These are phyloP conservation scores for Phialophora macrospora DNA, from an alignment of 2,329 filamentous ascomycete species.

Conservation along the genomic window DNA sequence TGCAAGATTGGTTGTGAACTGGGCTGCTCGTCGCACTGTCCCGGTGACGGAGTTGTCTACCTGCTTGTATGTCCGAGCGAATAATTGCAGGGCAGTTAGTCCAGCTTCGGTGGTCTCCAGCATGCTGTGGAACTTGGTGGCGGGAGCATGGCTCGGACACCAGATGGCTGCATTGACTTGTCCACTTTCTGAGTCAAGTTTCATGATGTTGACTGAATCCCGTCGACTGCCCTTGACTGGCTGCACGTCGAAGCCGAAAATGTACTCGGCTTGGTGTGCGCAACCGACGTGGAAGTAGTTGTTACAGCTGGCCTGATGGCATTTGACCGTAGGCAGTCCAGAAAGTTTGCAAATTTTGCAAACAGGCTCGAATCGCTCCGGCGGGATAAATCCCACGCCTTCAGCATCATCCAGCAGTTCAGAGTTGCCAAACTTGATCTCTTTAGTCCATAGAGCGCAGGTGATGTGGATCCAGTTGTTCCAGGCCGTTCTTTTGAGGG, in stretches of 20 bases:
- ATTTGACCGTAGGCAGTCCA: conserved; percentile 75
- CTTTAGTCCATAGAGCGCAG: conserved; percentile 88
- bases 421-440: conserved; percentile 89
- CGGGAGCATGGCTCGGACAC: conserved; percentile 77
- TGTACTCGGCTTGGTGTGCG: conserved; percentile 80
- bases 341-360: conserved; percentile 84
- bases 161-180: conserved; percentile 84
- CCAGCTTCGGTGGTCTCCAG: conserved; percentile 73
- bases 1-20: conserved; percentile 55
- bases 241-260: conserved; percentile 85
- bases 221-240: conserved; percentile 87
- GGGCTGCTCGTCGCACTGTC: conserved; percentile 88
- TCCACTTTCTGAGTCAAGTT: conserved; percentile 78
- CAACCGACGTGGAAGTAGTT: conserved; percentile 82
- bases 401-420: conserved; percentile 83
- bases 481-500: conserved; percentile 88
- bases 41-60: conserved; percentile 88
- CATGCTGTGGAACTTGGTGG: conserved; percentile 75
- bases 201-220: conserved; percentile 79
- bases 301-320: conserved; percentile 63
- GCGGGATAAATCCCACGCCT: conserved; percentile 81
- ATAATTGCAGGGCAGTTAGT: conserved; percentile 82
- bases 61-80: conserved; percentile 88
- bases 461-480: conserved; percentile 99
- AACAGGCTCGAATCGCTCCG: conserved; percentile 71